Percentiles rank a stretch among this genome's conserved stretches.
Conservation (phyloP, 2,329 filamentous ascomycete genomes). For the Hypoxylon sp. region DNA sequence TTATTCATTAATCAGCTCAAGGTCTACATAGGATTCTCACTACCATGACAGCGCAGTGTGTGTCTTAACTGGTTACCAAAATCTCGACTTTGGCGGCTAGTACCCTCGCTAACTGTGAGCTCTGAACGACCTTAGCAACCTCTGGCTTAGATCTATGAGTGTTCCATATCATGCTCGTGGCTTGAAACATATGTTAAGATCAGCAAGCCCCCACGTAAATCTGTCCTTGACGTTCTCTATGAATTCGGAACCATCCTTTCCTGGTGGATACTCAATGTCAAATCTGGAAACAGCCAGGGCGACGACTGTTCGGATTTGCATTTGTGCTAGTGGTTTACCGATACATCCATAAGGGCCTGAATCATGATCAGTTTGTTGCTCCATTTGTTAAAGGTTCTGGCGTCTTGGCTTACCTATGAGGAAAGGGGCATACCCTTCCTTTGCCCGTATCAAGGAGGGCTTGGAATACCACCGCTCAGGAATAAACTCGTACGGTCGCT, state of each 20-base stretch:
- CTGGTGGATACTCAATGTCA: background rate
- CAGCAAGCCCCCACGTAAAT: background rate
- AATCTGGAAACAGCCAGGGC: background rate
- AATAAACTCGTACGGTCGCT: background rate
- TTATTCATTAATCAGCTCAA: no score
- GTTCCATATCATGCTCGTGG: background rate
- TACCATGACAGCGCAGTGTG: no score
- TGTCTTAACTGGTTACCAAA: no score
- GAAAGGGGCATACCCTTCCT: background rate
- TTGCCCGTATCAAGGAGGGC: background rate
- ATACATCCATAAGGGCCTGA: background rate
- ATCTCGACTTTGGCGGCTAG: no score
- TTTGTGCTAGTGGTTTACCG: background rate
- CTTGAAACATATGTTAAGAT: conserved; percentile 1
- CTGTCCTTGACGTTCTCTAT: conserved; percentile 4
- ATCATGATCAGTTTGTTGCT: background rate
- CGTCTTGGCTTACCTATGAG: background rate
- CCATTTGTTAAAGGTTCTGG: background rate
- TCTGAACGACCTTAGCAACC: background rate
- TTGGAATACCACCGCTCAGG: conserved; percentile 1
- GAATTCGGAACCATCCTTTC: background rate
- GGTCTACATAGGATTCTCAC: no score
- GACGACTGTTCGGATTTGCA: conserved; percentile 1
- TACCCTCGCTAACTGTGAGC: no score
- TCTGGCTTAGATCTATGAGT: background rate